phyloP scores from a whole-genome alignment of 805 yeast genomes.

The Brettanomyces naardenensis region DNA sequence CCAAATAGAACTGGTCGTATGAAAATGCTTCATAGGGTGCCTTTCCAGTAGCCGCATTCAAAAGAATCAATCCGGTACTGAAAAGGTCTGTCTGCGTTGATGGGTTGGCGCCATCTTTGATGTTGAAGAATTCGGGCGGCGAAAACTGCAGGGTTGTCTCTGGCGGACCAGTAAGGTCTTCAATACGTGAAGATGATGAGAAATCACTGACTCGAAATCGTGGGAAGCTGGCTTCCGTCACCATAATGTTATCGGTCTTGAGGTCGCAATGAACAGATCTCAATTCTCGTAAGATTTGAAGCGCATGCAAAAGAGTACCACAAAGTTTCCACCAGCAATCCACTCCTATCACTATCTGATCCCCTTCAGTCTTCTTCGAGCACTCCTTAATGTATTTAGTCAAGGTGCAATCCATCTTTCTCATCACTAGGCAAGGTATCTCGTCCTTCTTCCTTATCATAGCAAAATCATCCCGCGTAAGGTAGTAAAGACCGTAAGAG shows the following conservation, averaged over 20 bases:
- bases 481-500: conserved; percentile 22
- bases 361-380: conserved; percentile 3
- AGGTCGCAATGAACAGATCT: conserved; percentile 39
- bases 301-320: conserved; percentile 18
- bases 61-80: conserved; percentile 37
- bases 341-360: conserved; percentile 15
- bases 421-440: conserved; percentile 23
- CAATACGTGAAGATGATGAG: conserved; percentile 28
- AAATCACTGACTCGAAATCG: conserved; percentile 40
- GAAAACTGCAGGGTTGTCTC: conserved; percentile 34
- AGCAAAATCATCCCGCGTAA: conserved; percentile 17
- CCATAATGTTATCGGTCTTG: conserved; percentile 38
- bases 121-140: conserved; percentile 36
- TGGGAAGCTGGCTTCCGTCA: conserved; percentile 25
- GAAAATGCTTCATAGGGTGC: conserved; percentile 32
- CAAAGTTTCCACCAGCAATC: conserved; percentile 27
- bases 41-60: conserved; percentile 37
- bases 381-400: conserved; percentile 13
- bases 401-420: conserved; percentile 22
- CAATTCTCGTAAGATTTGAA: conserved; percentile 19
- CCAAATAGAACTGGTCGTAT: conserved; percentile 23
- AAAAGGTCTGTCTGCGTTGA: conserved; percentile 33
- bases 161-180: conserved; percentile 17
- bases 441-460: conserved; percentile 17
- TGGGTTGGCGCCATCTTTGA: conserved; percentile 19